Percentiles rank a stretch among this genome's conserved stretches.
Conservation (phyloP, 2,329 filamentous ascomycete species). For the Penicillium hordei region DNA sequence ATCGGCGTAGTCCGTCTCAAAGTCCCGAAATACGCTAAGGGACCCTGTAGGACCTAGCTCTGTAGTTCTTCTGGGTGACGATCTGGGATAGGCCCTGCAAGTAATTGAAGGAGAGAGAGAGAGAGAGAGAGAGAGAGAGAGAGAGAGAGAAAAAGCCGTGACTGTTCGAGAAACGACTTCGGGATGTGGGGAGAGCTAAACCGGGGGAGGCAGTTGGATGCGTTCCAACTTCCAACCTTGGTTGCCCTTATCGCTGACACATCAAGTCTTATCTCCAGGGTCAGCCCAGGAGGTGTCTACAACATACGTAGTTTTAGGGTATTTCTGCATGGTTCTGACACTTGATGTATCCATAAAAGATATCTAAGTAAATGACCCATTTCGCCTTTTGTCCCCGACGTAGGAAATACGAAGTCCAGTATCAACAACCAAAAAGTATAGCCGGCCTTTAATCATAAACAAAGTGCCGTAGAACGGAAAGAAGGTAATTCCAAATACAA, state of each 20-base stretch:
- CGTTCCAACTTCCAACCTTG: constrained; percentile 2
- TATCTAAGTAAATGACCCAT: neutral
- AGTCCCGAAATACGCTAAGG: neutral
- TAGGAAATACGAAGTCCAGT: neutral
- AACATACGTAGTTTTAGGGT: neutral
- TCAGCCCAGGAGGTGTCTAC: neutral
- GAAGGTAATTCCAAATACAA: neutral
- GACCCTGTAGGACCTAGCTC: neutral
- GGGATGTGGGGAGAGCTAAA: constrained; percentile 20
- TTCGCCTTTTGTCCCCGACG: neutral
- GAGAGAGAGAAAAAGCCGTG: neutral
- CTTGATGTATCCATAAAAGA: neutral
- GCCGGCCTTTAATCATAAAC: neutral
- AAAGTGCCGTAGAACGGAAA: neutral
- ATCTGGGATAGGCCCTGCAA: neutral
- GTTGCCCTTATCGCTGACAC: constrained; percentile 11
- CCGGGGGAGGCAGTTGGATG: constrained; percentile 24
- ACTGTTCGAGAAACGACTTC: neutral
- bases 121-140: no score
- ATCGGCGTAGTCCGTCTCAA: neutral
- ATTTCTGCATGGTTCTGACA: neutral
- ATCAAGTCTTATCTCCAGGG: constrained; percentile 7
- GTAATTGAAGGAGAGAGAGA: neutral
- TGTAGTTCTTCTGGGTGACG: neutral
- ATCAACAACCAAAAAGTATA: constrained; percentile 3